Conservation (phyloP, 2,329 filamentous ascomycete species). For the Aspergillus cejpii region DNA sequence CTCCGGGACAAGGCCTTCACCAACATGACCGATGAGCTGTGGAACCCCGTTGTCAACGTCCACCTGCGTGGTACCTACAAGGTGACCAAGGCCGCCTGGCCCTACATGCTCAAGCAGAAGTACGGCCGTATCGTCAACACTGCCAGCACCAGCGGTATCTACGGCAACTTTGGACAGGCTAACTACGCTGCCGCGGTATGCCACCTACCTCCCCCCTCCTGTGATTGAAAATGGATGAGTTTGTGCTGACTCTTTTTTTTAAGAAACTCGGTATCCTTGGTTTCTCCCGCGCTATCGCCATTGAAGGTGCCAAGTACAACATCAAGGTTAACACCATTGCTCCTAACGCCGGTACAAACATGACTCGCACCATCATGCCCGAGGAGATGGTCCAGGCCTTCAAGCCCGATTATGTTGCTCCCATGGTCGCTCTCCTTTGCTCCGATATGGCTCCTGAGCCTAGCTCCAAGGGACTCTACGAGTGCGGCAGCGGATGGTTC, state of each 20-base stretch:
- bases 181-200: constrained; percentile 88
- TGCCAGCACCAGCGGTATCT: constrained; percentile 92
- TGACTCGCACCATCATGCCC: constrained; percentile 90
- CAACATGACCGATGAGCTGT: constrained; percentile 94
- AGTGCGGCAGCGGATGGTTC: constrained; percentile 91
- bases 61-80: constrained; percentile 95
- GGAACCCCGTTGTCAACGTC: constrained; percentile 86
- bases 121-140: constrained; percentile 97
- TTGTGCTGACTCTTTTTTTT: constrained; percentile 7
- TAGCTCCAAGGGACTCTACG: constrained; percentile 80
- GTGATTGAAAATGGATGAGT: background rate
- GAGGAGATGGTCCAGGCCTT: constrained; percentile 98
- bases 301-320: constrained; percentile 95
- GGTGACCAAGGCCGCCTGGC: constrained; percentile 95
- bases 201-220: constrained; percentile 27
- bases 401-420: constrained; percentile 97
- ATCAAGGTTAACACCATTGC: constrained; percentile 98
- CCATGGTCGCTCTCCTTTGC: constrained; percentile 78
- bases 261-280: constrained; percentile 89
- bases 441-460: constrained; percentile 79
- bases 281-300: constrained; percentile 84
- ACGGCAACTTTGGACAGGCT: constrained; percentile 97
- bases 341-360: constrained; percentile 89
- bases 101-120: constrained; percentile 96
- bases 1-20: constrained; percentile 94